phyloP scores from a whole-genome alignment of 1,284 basidiomycete species.

The Cryptococcus sp. region DNA sequence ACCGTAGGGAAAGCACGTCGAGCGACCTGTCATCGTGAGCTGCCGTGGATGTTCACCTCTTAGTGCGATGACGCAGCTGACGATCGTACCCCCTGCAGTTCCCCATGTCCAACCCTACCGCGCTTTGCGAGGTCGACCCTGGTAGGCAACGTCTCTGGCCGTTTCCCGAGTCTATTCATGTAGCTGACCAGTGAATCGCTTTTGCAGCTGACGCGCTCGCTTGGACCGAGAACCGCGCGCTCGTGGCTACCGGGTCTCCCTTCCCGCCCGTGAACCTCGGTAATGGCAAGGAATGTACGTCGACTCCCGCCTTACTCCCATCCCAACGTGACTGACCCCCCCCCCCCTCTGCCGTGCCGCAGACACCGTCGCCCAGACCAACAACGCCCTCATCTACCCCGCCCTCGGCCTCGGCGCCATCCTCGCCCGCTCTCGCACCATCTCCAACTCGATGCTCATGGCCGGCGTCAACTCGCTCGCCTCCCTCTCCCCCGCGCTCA shows the following conservation, averaged over 20 bases:
- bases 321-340: not conserved
- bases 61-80: not conserved
- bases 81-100: slow-evolving; percentile 45
- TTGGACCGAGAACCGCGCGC: slow-evolving; percentile 71
- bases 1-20: slow-evolving; percentile 56
- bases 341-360: not conserved
- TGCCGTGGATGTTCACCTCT: too few relatives aligned
- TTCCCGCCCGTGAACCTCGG: slow-evolving; percentile 68
- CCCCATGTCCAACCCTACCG: slow-evolving; percentile 76
- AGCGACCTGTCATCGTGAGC: slow-evolving; percentile 66
- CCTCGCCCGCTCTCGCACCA: slow-evolving; percentile 58
- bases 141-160: slow-evolving; percentile 14
- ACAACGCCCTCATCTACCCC: slow-evolving; percentile 71
- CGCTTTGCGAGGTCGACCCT: slow-evolving; percentile 70
- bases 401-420: slow-evolving; percentile 72
- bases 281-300: slow-evolving; percentile 46
- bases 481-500: slow-evolving; percentile 67
- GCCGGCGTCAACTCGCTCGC: slow-evolving; percentile 66
- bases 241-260: slow-evolving; percentile 75
- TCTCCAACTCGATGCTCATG: slow-evolving; percentile 68
- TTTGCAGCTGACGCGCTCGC: slow-evolving; percentile 45
- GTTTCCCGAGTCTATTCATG: too few relatives aligned
- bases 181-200: not conserved
- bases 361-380: slow-evolving; percentile 46
- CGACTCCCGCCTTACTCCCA: not conserved